Percentiles rank a stretch among this genome's conserved stretches.
Evolutionary conservation across 23 red algal genomes (phyloP).

Genomic region (Gracilariopsis chorda): DNA sequence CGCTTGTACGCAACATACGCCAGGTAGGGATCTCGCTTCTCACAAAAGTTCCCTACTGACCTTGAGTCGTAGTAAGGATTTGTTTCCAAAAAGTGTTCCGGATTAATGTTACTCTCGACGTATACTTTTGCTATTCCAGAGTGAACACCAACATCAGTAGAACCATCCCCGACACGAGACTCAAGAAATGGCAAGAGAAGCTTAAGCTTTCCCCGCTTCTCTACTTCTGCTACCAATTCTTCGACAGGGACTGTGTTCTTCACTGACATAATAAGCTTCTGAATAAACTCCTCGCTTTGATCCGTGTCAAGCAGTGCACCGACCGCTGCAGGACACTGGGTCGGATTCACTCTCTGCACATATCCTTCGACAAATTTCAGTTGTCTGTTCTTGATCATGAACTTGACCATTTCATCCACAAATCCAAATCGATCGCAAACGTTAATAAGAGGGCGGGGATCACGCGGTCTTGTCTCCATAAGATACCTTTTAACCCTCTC

Average conservation of each 20-base stretch:
- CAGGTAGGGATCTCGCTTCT: slow-evolving; percentile 93
- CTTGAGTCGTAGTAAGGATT: slow-evolving; percentile 96
- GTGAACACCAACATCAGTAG: slow-evolving; percentile 91
- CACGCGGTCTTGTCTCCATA: slow-evolving; percentile 77
- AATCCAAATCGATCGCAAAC: slow-evolving; percentile 97
- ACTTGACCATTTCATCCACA: slow-evolving; percentile 93
- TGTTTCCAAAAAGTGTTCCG: slow-evolving; percentile 97
- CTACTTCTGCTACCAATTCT: slow-evolving; percentile 78
- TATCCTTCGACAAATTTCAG: slow-evolving; percentile 95
- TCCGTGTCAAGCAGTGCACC: slow-evolving; percentile 92
- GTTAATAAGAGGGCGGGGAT: slow-evolving; percentile 97
- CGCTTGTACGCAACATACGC: slow-evolving; percentile 89
- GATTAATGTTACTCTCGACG: slow-evolving; percentile 96
- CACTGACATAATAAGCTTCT: slow-evolving; percentile 87
- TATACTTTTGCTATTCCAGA: slow-evolving; percentile 97
- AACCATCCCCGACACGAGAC: slow-evolving; percentile 86
- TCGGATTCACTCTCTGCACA: slow-evolving; percentile 95
- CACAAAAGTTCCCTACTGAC: slow-evolving; percentile 93
- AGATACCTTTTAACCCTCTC: slow-evolving; percentile 88
- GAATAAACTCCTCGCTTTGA: slow-evolving; percentile 89
- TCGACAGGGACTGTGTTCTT: slow-evolving; percentile 94
- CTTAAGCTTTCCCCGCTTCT: slow-evolving; percentile 78
- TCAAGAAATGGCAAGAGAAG: slow-evolving; percentile 91
- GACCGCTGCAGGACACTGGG: slow-evolving; percentile 81
- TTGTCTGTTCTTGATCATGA: slow-evolving; percentile 96